Conservation (phyloP, 257 asterid genomes). For the Scutellaria barbata region DNA sequence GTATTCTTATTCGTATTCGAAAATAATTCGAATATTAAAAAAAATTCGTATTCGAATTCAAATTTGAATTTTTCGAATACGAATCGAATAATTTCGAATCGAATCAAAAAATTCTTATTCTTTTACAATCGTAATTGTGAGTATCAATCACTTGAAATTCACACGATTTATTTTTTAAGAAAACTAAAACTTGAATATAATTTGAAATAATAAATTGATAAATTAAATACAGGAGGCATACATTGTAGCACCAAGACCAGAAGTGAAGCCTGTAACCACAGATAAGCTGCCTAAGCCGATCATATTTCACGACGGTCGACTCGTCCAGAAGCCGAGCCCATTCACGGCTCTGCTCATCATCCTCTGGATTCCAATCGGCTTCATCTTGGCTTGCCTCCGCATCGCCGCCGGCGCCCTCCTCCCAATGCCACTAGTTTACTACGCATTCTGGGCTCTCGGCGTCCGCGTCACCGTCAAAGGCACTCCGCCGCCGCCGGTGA, state of each 20-base stretch:
- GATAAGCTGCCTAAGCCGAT: slow-evolving; percentile 63
- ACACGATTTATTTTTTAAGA: no score
- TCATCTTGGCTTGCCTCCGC: slow-evolving; percentile 64
- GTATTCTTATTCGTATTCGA: no score
- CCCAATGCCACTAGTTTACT: slow-evolving; percentile 68
- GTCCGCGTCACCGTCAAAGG: slow-evolving; percentile 66
- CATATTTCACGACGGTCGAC: slow-evolving; percentile 81
- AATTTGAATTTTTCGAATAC: no score
- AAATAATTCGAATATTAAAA: no score
- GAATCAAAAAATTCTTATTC: no score
- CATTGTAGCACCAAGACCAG: slow-evolving; percentile 44
- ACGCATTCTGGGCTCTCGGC: slow-evolving; percentile 64
- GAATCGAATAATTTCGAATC: no score
- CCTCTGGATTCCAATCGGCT: slow-evolving; percentile 75
- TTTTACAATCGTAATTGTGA: no score
- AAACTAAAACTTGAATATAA: no score
- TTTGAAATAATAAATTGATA: no score
- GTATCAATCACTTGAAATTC: no score
- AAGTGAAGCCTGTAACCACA: slow-evolving; percentile 49
- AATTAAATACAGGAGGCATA: slow-evolving; percentile 56
- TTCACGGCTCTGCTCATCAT: slow-evolving; percentile 56
- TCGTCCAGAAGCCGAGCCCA: slow-evolving; percentile 70
- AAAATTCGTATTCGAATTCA: no score
- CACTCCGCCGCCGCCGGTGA: slow-evolving; percentile 62
- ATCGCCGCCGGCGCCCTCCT: slow-evolving; percentile 63